A percentile compares a stretch with the other conserved stretches of the same genome.
Conservation (phyloP, 306 rosid species). For the Casuarina equisetifolia region DNA sequence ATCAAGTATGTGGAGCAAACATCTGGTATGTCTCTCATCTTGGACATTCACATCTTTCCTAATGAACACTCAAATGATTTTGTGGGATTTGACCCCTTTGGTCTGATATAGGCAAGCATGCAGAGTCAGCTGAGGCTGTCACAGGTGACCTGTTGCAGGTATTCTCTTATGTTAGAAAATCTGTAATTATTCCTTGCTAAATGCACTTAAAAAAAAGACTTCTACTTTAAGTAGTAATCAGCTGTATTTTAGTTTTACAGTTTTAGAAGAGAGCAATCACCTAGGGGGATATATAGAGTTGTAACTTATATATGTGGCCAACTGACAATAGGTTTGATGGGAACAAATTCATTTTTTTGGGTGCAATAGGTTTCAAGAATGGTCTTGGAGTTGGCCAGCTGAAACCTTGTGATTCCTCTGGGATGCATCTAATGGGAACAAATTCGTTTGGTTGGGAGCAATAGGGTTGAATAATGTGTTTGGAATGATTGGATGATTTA, state of each 20-base stretch:
- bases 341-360: too few relatives aligned
- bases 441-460: not conserved
- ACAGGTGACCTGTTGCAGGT: constrained; percentile 69
- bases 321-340: too few relatives aligned
- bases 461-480: not conserved
- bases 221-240: not conserved
- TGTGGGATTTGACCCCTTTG: constrained; percentile 34
- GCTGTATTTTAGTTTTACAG: not conserved
- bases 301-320: too few relatives aligned
- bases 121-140: constrained; percentile 59
- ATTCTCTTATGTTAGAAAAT: constrained; percentile 24
- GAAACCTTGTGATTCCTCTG: not conserved
- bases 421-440: not conserved
- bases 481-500: not conserved
- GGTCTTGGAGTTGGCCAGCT: not conserved
- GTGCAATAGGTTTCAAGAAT: too few relatives aligned
- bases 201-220: not conserved
- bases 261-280: not conserved
- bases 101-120: constrained; percentile 56
- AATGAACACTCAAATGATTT: constrained; percentile 20
- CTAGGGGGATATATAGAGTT: not conserved
- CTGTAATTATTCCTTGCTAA: not conserved
- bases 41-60: constrained; percentile 9
- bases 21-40: constrained; percentile 54
- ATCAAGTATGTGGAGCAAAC: constrained; percentile 79